Evolutionary conservation across 2,329 filamentous ascomycete species (phyloP).

Genomic region (Massarina eburnea): DNA sequence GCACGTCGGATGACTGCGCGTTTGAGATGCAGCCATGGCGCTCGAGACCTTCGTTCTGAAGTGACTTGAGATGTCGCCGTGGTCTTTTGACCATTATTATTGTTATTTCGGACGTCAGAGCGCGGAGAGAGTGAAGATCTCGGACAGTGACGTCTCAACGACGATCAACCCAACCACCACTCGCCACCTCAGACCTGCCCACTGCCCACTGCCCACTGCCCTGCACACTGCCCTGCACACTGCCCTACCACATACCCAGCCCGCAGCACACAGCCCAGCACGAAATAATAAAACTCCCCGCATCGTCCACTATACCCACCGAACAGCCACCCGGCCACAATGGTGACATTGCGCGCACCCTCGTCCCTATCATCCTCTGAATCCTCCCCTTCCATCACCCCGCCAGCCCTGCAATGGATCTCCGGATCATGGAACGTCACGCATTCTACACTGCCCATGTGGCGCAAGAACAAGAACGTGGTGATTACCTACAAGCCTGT

Average conservation of each 20-base stretch:
- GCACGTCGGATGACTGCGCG: neutral
- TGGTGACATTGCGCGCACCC: conserved; percentile 31
- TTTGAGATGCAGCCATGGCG: neutral
- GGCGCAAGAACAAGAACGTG: conserved; percentile 77
- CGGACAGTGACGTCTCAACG: neutral
- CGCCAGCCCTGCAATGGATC: conserved; percentile 43
- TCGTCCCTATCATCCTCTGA: conserved; percentile 21
- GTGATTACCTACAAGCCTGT: conserved; percentile 69
- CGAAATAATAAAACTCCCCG: neutral
- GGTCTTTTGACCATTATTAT: too few species aligned
- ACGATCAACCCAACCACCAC: neutral
- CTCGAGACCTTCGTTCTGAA: neutral
- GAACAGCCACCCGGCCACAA: conserved; percentile 3
- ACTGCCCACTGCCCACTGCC: neutral
- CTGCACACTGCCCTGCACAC: neutral
- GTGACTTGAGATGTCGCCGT: too few species aligned
- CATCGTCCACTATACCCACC: neutral
- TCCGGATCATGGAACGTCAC: conserved; percentile 41
- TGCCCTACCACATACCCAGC: neutral
- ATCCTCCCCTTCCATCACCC: conserved; percentile 17
- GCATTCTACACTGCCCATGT: conserved; percentile 60
- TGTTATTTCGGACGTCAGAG: too few species aligned
- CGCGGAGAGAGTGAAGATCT: too few species aligned
- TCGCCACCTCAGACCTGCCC: neutral
- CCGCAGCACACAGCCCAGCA: neutral